These are phyloP conservation scores for Metarhizium brunneum DNA, from an alignment of 2,329 filamentous ascomycete species.

Conservation along the genomic window DNA sequence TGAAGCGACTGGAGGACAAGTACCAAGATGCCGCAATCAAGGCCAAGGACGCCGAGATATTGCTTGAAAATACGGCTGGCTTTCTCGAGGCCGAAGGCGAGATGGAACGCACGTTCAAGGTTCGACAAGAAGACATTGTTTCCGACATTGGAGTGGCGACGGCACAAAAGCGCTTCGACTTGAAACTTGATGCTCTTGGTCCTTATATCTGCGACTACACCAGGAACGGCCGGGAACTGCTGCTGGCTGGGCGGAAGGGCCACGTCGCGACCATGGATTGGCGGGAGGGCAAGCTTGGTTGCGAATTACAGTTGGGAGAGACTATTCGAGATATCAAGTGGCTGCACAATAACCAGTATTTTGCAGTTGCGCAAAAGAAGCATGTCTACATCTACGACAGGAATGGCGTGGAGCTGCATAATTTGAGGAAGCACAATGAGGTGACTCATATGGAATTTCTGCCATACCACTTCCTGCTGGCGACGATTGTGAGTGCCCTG, in stretches of 20 bases:
- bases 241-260: conserved; percentile 83
- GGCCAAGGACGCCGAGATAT: conserved; percentile 90
- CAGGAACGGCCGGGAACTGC: conserved; percentile 74
- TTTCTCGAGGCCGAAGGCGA: conserved; percentile 84
- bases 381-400: conserved; percentile 95
- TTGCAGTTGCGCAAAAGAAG: conserved; percentile 93
- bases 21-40: conserved; percentile 72
- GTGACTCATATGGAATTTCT: conserved; percentile 91
- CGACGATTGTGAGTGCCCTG: conserved; percentile 58
- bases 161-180: conserved; percentile 85
- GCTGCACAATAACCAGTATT: conserved; percentile 90
- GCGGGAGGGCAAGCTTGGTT: conserved; percentile 82
- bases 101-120: conserved; percentile 85
- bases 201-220: conserved; percentile 88
- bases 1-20: conserved; percentile 71
- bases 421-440: conserved; percentile 81
- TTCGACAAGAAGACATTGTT: conserved; percentile 79
- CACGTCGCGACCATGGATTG: conserved; percentile 97
- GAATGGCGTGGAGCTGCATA: conserved; percentile 85
- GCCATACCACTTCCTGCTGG: conserved; percentile 90
- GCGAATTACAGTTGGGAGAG: conserved; percentile 84
- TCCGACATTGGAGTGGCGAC: conserved; percentile 68
- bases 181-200: conserved; percentile 73
- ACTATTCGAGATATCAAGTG: conserved; percentile 83
- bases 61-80: conserved; percentile 77